Percentiles rank a stretch among this genome's conserved stretches.
Evolutionary conservation across 2,329 filamentous ascomycete genomes (phyloP).

Genomic region (Massarina eburnea): DNA sequence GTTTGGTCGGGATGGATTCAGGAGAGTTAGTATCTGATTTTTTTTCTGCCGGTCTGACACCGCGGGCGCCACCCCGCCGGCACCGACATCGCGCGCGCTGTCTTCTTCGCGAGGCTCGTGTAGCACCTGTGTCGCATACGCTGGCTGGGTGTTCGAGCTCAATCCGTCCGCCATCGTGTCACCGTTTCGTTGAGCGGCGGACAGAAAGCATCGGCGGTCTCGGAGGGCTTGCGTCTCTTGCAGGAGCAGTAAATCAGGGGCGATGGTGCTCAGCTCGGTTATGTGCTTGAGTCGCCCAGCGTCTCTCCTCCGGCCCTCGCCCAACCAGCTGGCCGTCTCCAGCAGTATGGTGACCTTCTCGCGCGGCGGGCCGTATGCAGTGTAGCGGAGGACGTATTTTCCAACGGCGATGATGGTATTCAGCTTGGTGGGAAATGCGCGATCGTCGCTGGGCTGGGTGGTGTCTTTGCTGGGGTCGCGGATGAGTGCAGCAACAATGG

Average conservation of each 20-base stretch:
- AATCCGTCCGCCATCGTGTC: slow-evolving; percentile 10
- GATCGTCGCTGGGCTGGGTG: background rate
- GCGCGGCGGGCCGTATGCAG: slow-evolving; percentile 28
- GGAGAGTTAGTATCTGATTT: too few relatives aligned
- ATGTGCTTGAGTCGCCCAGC: slow-evolving; percentile 6
- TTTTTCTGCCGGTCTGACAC: too few relatives aligned
- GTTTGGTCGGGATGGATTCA: too few relatives aligned
- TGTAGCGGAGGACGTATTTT: slow-evolving; percentile 26
- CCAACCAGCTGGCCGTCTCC: slow-evolving; percentile 19
- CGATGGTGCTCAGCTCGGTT: slow-evolving; percentile 8
- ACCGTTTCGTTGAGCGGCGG: slow-evolving; percentile 1
- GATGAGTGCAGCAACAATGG: slow-evolving; percentile 20
- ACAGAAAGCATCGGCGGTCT: slow-evolving; percentile 21
- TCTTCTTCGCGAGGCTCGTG: slow-evolving; percentile 3
- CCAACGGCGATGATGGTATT: slow-evolving; percentile 19
- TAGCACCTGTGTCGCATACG: slow-evolving; percentile 24
- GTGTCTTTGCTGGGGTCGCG: slow-evolving; percentile 13
- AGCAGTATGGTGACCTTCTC: slow-evolving; percentile 24
- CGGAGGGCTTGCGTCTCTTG: slow-evolving; percentile 11
- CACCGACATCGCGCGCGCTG: background rate
- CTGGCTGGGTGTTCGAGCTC: slow-evolving; percentile 18
- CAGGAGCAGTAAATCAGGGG: slow-evolving; percentile 10
- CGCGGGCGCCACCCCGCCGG: too few relatives aligned
- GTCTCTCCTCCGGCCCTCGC: background rate
- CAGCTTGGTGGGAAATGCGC: background rate